Conservation (phyloP, 768 basidiomycete genomes). For the Calocera cornea region DNA sequence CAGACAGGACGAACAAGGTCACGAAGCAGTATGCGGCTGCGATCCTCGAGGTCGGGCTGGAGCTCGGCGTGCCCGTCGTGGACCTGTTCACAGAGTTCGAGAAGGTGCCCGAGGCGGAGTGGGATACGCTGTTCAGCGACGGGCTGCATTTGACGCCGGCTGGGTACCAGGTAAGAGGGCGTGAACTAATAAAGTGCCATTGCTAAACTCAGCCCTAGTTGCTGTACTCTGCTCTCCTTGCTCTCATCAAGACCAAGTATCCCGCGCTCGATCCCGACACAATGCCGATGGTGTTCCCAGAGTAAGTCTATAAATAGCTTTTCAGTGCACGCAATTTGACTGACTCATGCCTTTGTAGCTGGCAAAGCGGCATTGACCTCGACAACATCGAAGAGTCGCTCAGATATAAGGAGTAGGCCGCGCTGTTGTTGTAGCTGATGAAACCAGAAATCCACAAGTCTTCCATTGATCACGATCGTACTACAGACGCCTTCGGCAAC, state of each 20-base stretch:
- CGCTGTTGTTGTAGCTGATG: too few relatives aligned
- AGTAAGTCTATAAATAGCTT: conserved; percentile 32
- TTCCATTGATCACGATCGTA: too few relatives aligned
- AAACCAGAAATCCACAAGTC: too few relatives aligned
- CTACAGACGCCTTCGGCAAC: too few relatives aligned
- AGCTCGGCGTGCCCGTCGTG: conserved; percentile 44
- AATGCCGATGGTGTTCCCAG: conserved; percentile 42
- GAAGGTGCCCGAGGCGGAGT: conserved; percentile 31
- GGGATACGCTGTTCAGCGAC: conserved; percentile 47
- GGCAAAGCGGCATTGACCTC: background rate
- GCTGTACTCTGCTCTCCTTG: conserved; percentile 47
- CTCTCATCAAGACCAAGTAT: conserved; percentile 41
- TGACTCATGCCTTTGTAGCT: background rate
- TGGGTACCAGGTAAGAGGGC: conserved; percentile 52
- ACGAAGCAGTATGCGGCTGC: conserved; percentile 60
- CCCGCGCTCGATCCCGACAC: conserved; percentile 59
- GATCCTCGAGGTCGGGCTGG: conserved; percentile 44
- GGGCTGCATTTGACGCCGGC: conserved; percentile 64
- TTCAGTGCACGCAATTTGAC: background rate
- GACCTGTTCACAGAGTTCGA: conserved; percentile 67
- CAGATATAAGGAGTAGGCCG: background rate
- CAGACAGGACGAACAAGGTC: conserved; percentile 48
- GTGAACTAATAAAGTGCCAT: background rate
- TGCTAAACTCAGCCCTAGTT: conserved; percentile 30
- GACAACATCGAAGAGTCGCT: background rate